These are phyloP conservation scores for Phaffomyces opuntiae DNA, from an alignment of 805 yeast genomes.

Conservation along the genomic window DNA sequence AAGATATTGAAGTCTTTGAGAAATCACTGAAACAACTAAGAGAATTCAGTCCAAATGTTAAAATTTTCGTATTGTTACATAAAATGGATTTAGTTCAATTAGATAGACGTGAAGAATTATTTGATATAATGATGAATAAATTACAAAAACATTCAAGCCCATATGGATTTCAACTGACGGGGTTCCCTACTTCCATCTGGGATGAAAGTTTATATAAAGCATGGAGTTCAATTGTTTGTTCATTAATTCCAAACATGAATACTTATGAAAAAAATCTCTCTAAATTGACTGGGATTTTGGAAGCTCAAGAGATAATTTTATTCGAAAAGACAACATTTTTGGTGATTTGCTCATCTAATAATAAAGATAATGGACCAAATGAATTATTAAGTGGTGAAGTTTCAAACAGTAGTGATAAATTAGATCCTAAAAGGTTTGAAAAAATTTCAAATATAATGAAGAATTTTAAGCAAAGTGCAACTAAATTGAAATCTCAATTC, in stretches of 20 bases:
- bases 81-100: slow-evolving; percentile 94
- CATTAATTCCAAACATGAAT: slow-evolving; percentile 86
- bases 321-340: slow-evolving; percentile 92
- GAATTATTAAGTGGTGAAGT: slow-evolving; percentile 1
- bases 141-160: slow-evolving; percentile 69
- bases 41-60: slow-evolving; percentile 83
- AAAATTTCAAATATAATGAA: slow-evolving; percentile 91
- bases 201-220: slow-evolving; percentile 94
- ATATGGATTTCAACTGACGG: slow-evolving; percentile 60
- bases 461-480: slow-evolving; percentile 87
- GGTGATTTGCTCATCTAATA: slow-evolving; percentile 37
- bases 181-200: slow-evolving; percentile 96
- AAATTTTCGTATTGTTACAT: slow-evolving; percentile 84
- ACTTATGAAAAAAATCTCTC: slow-evolving; percentile 69
- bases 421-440: slow-evolving; percentile 91
- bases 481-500: slow-evolving; percentile 80
- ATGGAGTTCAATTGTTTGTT: slow-evolving; percentile 94
- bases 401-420: slow-evolving; percentile 11
- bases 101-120: slow-evolving; percentile 78
- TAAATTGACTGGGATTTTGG: slow-evolving; percentile 63
- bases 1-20: slow-evolving; percentile 88
- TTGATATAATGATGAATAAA: slow-evolving; percentile 76
- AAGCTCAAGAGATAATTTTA: slow-evolving; percentile 83
- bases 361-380: slow-evolving; percentile 14
- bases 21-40: slow-evolving; percentile 75